Evolutionary conservation across 192 early-diverging fungal genomes (phyloP), one percentile per base, ranked within the genome.

Genomic region (Backusella westeae): DNA sequence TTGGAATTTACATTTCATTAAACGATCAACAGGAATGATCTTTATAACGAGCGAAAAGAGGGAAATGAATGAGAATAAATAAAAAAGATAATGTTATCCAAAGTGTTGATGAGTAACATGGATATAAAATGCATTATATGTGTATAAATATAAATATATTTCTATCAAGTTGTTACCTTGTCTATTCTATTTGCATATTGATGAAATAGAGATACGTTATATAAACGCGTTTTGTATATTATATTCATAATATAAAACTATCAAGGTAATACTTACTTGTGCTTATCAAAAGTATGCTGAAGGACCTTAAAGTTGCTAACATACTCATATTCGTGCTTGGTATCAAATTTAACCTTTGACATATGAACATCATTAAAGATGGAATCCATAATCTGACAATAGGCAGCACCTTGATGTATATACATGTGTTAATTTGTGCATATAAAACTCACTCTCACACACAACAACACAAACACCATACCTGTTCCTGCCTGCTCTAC

Each of bases 311-410:
- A 99, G 85, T 99, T 99, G 42, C 87, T 86, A 35, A 98, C 90
- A 80, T 94, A 99, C 83, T 99, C 97, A 83, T 97, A 98, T 77
- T 98, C 96, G 69, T 96, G 93, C 85, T 96, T 97, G 34, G 96
- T 93, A 35, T 88, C 85, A 78, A 98, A 99, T 82, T 97, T 98
- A 74, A 99, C 97, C 77, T 95, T 95, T 71, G 81, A 80, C 77
- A 99, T 89, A 26, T 91, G 91, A 12, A 98, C 90, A 87, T 98
- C 87, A 39, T 82, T 88, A 52, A 83, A 90, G 81, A 93, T 87
- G 38, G 91, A 91, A 69, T 93, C 91, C 75, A 91, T 83, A 59
- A 93, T 89, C 82, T 93, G 91, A 73, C 86, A 91, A 69, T 92
- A 90, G 6, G 86, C 90, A 44, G 91, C 88, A 56, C 91, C 91